Base-by-base conservation (phyloP, 2,329 filamentous ascomycete genomes). In the Pseudocercospora fijiensis region DNA sequence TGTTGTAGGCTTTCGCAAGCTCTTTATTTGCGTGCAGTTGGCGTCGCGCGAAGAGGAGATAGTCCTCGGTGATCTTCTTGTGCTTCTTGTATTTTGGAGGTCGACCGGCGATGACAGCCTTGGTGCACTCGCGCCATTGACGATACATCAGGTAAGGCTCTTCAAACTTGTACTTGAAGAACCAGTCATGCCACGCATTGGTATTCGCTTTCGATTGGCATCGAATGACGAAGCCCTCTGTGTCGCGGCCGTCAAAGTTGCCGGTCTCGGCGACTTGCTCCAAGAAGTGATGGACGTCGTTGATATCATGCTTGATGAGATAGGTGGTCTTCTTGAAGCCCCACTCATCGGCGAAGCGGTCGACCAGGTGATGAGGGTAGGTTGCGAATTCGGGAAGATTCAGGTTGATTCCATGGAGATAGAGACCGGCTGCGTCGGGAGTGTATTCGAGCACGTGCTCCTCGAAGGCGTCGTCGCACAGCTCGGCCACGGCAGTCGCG, bases 91-190 rank as follows among this genome's bases (percentile, higher is more conserved):
- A 90, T 68, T 84, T 90, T 10, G 93, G 91, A 43, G 86, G 79
- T 70, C 86, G 90, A 13, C 90, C 90, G 1, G 84, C 74, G 69
- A 99, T 97, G 62, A 98, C 78, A 4, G 91, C 85, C 77, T 96
- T 98, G 47, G 95, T 99, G 75, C 91, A 96, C 79, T 99, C 95
- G 66, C 95, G 88, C 95, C 95, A 99, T 80, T 99, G 95, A 24
- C 95, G 88, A 79, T 98, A 99, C 92, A 99, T 96, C 65, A 99
- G 81, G 75, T 99, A 99, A 0, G 95, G 95, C 79, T 99, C 95
- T 74, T 99, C 95, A 65, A 99, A 99, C 80, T 99, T 99, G 85
- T 93, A 99, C 79, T 99, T 99, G 88, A 99, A 99, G 79, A 99
- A 99, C 95, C 95, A 99, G 76, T 99, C 93, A n/a, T 85, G 80